A percentile compares a stretch with the other conserved stretches of the same genome.
phyloP scores from a whole-genome alignment of 139 green algal species.

The Tetradesmus lagerheimii region DNA sequence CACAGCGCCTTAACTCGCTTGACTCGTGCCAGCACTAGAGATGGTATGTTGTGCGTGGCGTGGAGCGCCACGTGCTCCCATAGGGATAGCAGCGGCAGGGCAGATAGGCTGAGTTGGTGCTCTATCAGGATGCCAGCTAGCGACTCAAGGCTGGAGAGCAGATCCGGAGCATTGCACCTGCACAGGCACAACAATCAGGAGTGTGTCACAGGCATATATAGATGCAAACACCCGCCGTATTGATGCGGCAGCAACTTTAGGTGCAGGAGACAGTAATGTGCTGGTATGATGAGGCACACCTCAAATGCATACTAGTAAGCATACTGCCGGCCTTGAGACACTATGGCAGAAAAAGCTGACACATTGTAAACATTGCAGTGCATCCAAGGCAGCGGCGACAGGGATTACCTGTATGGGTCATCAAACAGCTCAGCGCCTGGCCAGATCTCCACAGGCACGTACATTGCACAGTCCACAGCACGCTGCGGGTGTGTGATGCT shows the following conservation, averaged over 20 bases:
- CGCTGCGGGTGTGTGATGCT: conserved; percentile 68
- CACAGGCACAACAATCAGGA: background rate
- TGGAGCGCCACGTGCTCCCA: conserved; percentile 66
- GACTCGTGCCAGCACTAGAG: conserved; percentile 40
- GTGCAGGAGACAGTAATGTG: background rate
- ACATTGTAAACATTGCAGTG: no score
- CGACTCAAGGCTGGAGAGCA: conserved; percentile 61
- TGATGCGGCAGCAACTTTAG: no score
- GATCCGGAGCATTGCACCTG: conserved; percentile 65
- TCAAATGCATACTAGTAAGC: background rate
- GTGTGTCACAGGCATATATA: background rate
- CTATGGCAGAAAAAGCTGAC: no score
- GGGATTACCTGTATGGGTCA: conserved; percentile 16
- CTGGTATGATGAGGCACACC: no score
- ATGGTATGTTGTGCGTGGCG: conserved; percentile 49
- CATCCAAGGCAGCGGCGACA: no score
- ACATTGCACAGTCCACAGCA: conserved; percentile 50
- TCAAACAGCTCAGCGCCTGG: conserved; percentile 38
- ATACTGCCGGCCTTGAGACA: conserved; percentile 51
- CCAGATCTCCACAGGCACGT: conserved; percentile 57
- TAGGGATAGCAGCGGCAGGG: conserved; percentile 62
- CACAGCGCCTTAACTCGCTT: conserved; percentile 54
- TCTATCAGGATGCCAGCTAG: conserved; percentile 53
- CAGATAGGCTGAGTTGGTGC: conserved; percentile 50
- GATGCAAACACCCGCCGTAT: no score